Conservation (phyloP, 139 green algal species). For the Asterochloris erici region DNA sequence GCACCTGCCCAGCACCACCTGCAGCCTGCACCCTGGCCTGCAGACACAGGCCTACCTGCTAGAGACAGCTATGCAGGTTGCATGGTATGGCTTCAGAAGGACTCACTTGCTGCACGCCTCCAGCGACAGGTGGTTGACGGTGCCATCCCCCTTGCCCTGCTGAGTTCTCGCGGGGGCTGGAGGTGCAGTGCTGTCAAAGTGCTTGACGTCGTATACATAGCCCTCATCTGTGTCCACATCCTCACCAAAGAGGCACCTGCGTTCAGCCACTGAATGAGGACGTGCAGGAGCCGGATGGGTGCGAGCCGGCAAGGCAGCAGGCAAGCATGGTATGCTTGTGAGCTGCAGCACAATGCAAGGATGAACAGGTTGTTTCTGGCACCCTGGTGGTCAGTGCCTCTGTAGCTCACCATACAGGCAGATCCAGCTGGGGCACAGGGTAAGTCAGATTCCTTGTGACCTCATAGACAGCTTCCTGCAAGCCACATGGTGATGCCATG, state of each 20-base stretch:
- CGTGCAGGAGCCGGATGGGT: too few species aligned
- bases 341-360: not conserved
- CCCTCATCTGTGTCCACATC: conserved; percentile 25
- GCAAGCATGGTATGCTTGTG: too few species aligned
- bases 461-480: conserved; percentile 26
- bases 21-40: too few species aligned
- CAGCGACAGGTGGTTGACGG: conserved; percentile 31
- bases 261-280: too few species aligned
- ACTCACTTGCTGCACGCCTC: conserved; percentile 22
- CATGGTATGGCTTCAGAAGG: not conserved
- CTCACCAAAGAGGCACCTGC: conserved; percentile 19
- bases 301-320: too few species aligned
- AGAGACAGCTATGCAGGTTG: too few species aligned
- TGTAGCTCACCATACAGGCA: not conserved
- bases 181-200: conserved; percentile 16
- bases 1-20: too few species aligned
- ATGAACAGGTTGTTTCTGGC: not conserved
- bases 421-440: conserved; percentile 23
- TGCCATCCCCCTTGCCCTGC: conserved; percentile 31
- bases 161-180: conserved; percentile 13
- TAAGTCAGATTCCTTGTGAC: conserved; percentile 6
- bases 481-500: not conserved
- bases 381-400: not conserved
- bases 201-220: conserved; percentile 30
- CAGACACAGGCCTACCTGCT: too few species aligned